Percentiles rank a stretch among this genome's conserved stretches.
Conservation (phyloP, 1,139 yeast genomes). For the Debaryomyces psychrophilus region DNA sequence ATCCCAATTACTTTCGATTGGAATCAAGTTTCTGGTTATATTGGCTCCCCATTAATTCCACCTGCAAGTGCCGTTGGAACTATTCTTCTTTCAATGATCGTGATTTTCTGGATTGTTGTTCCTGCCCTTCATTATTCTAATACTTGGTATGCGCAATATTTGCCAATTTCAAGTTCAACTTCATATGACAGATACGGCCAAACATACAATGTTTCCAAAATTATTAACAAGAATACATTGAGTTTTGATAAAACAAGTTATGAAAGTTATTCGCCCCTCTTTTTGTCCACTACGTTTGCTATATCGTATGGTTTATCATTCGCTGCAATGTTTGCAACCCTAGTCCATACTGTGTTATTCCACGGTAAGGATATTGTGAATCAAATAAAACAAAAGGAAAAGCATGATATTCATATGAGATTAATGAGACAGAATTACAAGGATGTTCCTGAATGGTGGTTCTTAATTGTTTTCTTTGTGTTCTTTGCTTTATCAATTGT, state of each 20-base stretch:
- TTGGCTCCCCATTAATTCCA: slow-evolving; percentile 68
- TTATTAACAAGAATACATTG: slow-evolving; percentile 42
- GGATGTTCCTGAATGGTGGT: slow-evolving; percentile 70
- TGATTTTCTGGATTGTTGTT: slow-evolving; percentile 45
- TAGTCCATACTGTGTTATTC: slow-evolving; percentile 52
- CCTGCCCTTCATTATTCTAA: slow-evolving; percentile 49
- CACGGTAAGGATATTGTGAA: slow-evolving; percentile 52
- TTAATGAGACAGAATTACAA: slow-evolving; percentile 54
- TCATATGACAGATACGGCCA: slow-evolving; percentile 44
- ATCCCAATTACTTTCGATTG: slow-evolving; percentile 54
- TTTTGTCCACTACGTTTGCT: slow-evolving; percentile 33
- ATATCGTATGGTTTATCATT: slow-evolving; percentile 56
- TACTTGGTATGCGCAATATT: slow-evolving; percentile 47
- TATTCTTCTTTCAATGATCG: slow-evolving; percentile 48
- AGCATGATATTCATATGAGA: slow-evolving; percentile 23
- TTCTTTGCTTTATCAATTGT: slow-evolving; percentile 52
- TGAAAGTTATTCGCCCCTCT: slow-evolving; percentile 51
- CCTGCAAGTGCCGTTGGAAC: slow-evolving; percentile 63
- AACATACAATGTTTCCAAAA: slow-evolving; percentile 41
- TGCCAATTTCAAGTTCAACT: slow-evolving; percentile 45
- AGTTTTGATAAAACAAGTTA: slow-evolving; percentile 45
- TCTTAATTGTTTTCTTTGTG: slow-evolving; percentile 43
- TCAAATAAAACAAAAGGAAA: slow-evolving; percentile 42
- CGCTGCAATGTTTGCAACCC: slow-evolving; percentile 50
- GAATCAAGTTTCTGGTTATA: slow-evolving; percentile 48